Percentiles rank a stretch among this genome's conserved stretches.
phyloP scores from a whole-genome alignment of 176 grass and related monocot species.

The Alloteropsis semialata region DNA sequence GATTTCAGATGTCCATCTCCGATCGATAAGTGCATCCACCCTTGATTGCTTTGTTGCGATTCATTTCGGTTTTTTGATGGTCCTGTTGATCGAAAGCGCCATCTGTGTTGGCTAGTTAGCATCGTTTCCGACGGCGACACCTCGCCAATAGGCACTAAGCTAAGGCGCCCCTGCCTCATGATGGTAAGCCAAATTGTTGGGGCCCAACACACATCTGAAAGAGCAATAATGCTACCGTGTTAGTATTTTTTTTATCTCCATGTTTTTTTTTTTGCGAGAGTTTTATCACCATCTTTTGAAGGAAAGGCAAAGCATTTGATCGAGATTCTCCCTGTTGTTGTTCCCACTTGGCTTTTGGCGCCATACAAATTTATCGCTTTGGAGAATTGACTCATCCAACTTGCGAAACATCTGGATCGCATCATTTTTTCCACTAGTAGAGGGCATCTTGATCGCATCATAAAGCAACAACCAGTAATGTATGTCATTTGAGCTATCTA shows the following conservation, averaged over 20 bases:
- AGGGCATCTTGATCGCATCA: neutral
- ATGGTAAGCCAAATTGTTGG: neutral
- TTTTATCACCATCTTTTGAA: neutral
- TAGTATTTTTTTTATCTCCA: neutral
- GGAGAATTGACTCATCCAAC: neutral
- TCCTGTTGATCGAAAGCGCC: conserved; percentile 23
- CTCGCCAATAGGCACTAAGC: neutral
- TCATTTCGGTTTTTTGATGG: neutral
- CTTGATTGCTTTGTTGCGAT: neutral
- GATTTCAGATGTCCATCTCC: neutral
- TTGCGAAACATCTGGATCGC: neutral
- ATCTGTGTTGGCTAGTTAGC: neutral
- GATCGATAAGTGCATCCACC: neutral
- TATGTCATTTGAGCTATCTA: neutral
- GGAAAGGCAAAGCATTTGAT: neutral
- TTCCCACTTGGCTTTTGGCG: neutral
- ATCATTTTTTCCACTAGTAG: too few species aligned
- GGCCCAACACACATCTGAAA: neutral
- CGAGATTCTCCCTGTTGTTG: neutral
- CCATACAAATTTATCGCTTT: neutral
- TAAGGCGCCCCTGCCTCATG: neutral
- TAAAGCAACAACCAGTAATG: too few species aligned
- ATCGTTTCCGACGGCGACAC: neutral
- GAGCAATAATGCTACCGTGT: neutral
- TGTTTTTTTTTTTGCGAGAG: too few species aligned